Base-by-base conservation (phyloP, 2,329 filamentous ascomycete genomes). In the Diaporthe vexans region DNA sequence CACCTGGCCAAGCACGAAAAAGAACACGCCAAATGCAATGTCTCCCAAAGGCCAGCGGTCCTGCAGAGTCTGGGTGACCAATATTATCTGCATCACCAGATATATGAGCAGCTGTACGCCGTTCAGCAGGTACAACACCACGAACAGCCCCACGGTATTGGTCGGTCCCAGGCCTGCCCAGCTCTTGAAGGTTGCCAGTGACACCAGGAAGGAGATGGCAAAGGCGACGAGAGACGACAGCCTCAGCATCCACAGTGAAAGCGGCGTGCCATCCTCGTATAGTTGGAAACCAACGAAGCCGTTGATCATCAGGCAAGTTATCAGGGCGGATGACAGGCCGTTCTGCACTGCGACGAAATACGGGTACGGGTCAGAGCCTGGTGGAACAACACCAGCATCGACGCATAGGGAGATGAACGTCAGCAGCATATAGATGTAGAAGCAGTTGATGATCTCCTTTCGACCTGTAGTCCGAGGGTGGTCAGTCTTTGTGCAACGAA, bases 251-350 rank as follows among this genome's bases (percentile, higher is more conserved):
- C 97, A 99, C 57, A 99, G 92, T 0, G 95, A 98, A 54, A 98
- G 87, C 2, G 93, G 93, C 1, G 97, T 99, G 68, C 97, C 97
- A 80, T 99, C 97, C 84, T 99, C 97, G 83, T 99, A 99, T 17
- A 99, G 88, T 84, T 98, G 97, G 84, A 99, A 99, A 46, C 97
- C 97, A 71, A 99, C 96, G 81, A 99, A 99, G 57, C 97, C 97
- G 83, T 98, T 98, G 87, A 99, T 95, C 79, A 98, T 87, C 73
- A 99, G 88, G 82, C 94, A 97, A 35, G 95, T 96, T 82, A 97
- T 93, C 37, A 97, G 89, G 0, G 97, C 94, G 48, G 95, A 98
- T 29, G 92, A 88, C 71, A 99, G 87, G 19, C 96, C 97, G 76
- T 93, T 93, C 80, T 99, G 97, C 8, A 93, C 91, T 15, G 95